Evolutionary conservation across 371 early-diverging fungal species (phyloP).

Genomic region (Apophysomyces sp.): DNA sequence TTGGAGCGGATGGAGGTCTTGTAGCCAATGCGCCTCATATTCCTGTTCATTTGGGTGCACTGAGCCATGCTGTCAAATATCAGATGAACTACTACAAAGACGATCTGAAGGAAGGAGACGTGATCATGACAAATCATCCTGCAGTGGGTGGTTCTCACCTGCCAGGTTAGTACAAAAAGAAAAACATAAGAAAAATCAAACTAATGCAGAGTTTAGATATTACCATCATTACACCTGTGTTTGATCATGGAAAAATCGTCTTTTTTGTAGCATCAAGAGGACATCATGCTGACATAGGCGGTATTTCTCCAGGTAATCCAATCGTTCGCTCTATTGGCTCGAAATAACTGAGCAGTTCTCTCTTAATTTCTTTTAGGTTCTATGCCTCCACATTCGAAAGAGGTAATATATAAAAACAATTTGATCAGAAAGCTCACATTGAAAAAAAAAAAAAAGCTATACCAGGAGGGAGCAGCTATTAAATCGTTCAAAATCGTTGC

Average conservation of each 20-base stretch:
- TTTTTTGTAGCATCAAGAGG: conserved; percentile 96
- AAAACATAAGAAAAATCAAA: not conserved
- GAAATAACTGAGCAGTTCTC: not conserved
- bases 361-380: conserved; percentile 35
- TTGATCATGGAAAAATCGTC: conserved; percentile 73
- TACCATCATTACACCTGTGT: conserved; percentile 97
- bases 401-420: conserved; percentile 22
- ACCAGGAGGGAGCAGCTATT: conserved; percentile 93
- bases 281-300: conserved; percentile 98
- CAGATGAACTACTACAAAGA: conserved; percentile 77
- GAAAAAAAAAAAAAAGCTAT: conserved; percentile 42
- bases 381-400: conserved; percentile 84
- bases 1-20: conserved; percentile 89
- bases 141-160: conserved; percentile 95
- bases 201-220: conserved; percentile 56
- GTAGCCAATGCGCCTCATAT: conserved; percentile 94
- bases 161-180: conserved; percentile 49
- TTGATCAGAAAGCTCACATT: not conserved
- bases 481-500: conserved; percentile 87
- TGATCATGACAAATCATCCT: conserved; percentile 94
- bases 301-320: conserved; percentile 74
- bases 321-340: not conserved
- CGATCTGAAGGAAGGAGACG: conserved; percentile 82
- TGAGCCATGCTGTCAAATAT: conserved; percentile 92
- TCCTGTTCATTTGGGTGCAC: conserved; percentile 92